Base-by-base conservation (phyloP, 192 early-diverging fungal genomes). In the Umbelopsis sp. region DNA sequence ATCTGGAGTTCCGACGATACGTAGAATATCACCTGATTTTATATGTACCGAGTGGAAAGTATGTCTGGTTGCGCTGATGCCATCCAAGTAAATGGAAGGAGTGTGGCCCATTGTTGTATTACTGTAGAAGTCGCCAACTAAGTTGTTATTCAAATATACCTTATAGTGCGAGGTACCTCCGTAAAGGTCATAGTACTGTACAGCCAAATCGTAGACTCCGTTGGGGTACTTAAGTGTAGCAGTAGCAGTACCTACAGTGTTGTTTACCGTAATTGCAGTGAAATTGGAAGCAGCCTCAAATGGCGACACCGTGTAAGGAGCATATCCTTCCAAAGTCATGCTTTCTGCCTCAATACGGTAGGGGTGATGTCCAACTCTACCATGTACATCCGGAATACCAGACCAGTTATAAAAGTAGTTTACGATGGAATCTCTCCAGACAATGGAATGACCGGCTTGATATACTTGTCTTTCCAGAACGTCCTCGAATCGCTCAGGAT, bases 351-450 rank as follows among this genome's bases (percentile, higher is more conserved):
- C 51, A 53, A 53, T 53, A 22, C 51, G 51, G 24, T 53, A 53
- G 24, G 51, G 51, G 21, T 53, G 51, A 53, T 53, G 51, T n/a
- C 51, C 51, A 24, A 53, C 51, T 53, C 51, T 53, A 53, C 51
- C 51, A 53, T 53, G 51, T 8, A 4, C 21, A 53, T 53, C 51
- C 21, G 51, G 51, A 53, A 53, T 53, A 53, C 51, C 51, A 53
- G 51, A 53, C 51, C 51, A 53, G 51, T 53, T 53, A 53, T 53
- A 53, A 25, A 53, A 53, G 51, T 53, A 53, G 51, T 53, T 53
- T 25, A 22, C 51, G 24, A 53, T 53, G 5, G 51, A n/a, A 22
- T 53, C 51, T 53, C 51, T 53, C 51, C 51, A 53, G 51, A 53
- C 51, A 53, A 53, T 53, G 24, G 51, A 53, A 53, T 53, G 51